Conservation (phyloP, 2,329 filamentous ascomycete genomes). For the Pyrenochaeta sp. region DNA sequence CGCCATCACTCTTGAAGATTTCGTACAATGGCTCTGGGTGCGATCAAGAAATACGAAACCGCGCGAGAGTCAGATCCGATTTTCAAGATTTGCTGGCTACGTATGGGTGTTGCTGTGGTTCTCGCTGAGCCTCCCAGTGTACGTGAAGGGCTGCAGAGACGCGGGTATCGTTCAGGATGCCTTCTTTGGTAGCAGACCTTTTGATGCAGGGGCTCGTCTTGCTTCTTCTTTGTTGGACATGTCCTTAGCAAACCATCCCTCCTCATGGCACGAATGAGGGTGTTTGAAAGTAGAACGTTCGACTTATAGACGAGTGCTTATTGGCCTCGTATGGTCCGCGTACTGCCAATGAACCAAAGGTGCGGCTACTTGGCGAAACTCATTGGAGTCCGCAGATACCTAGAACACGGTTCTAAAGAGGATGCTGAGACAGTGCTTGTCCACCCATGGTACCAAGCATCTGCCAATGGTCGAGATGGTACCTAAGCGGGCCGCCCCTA, state of each 20-base stretch:
- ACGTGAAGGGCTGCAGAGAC: background rate
- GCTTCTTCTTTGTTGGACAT: background rate
- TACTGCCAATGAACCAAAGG: no score
- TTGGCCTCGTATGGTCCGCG: no score
- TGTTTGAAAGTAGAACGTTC: background rate
- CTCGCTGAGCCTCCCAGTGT: background rate
- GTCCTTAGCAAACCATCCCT: background rate
- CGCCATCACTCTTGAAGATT: constrained; percentile 1
- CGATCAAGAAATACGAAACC: background rate
- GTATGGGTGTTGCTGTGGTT: background rate
- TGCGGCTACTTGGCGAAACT: no score
- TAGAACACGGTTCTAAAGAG: no score
- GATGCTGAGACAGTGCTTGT: background rate
- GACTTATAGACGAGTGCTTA: background rate
- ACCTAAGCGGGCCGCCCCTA: background rate
- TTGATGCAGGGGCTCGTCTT: background rate
- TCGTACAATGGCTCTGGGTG: background rate
- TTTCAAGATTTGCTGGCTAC: background rate
- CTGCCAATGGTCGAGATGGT: background rate
- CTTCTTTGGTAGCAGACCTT: background rate
- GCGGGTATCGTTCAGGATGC: background rate
- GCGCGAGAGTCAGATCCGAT: background rate
- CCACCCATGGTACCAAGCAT: background rate
- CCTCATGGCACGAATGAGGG: background rate
- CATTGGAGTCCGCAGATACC: no score